Evolutionary conservation across 1,284 basidiomycete species (phyloP), one percentile per base, ranked within the genome.

Genomic region (Malassezia caprae): DNA sequence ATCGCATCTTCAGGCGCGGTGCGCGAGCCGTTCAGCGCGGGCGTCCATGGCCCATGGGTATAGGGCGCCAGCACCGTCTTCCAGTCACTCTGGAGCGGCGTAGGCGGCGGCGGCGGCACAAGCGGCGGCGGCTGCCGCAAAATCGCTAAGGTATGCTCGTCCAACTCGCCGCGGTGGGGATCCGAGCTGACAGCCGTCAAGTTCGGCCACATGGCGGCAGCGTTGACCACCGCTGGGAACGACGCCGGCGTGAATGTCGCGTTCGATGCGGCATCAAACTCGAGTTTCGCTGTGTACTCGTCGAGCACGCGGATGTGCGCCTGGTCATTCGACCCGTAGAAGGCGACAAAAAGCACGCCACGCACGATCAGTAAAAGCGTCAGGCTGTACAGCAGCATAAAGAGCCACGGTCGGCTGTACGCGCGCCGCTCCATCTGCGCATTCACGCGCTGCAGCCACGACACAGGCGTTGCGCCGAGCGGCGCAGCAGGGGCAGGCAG

Each of bases 81-180:
- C 21, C 34, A 35, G n/a, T 21, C 21, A 15, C 21, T 26, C 24
- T 12, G 4, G 4, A 43, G 27, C 15, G 45, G 28, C 11, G 26
- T 41, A 2, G 65, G 63, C 51, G 53, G 50, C 8, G 65, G 60
- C 6, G 64, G 66, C 10, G 57, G 58, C 1, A 51, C 51, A 10
- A 62, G 58, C n/a, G 51, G 24, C 6, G 67, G 67, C 4, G 61
- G 58, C 10, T 50, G 34, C 8, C 57, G 52, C 15, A 69, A 53
- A 10, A 66, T 10, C 11, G 21, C 15, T 21, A 62, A 53, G 23
- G 64, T 51, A 19, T 53, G 50, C 0, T 53, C 51, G 1, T 64
- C 60, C 8, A 67, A 41, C 45, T 64, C 61, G 34, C 67, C 67
- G 4, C 59, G 59, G 48, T 69, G 67, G 3, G 67, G 67, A 24